Evolutionary conservation across 108 stramenopile species (phyloP).

Genomic region (Cyclotella cryptica): DNA sequence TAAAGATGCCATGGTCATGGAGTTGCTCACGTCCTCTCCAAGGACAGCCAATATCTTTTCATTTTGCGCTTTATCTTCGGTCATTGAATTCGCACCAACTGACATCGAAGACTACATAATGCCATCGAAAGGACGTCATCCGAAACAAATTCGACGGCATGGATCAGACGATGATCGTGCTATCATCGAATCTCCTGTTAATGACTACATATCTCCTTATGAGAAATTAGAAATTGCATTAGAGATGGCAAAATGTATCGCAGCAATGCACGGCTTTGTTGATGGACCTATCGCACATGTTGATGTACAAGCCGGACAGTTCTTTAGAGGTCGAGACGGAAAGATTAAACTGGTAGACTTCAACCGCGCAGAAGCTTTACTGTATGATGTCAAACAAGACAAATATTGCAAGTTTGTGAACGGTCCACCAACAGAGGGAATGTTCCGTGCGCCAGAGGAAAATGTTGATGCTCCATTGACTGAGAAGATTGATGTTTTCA

Average conservation of each 20-base stretch:
- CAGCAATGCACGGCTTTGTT: conserved; percentile 69
- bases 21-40: conserved; percentile 69
- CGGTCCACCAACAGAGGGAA: conserved; percentile 44
- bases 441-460: conserved; percentile 65
- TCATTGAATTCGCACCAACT: conserved; percentile 60
- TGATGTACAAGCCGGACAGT: conserved; percentile 74
- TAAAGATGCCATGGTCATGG: conserved; percentile 83
- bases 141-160: conserved; percentile 11
- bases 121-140: conserved; percentile 39
- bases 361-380: conserved; percentile 78
- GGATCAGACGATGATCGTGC: conserved; percentile 7
- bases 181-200: conserved; percentile 31
- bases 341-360: conserved; percentile 82
- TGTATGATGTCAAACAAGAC: conserved; percentile 56
- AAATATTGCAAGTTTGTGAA: conserved; percentile 71
- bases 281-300: conserved; percentile 74
- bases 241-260: conserved; percentile 71
- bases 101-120: conserved; percentile 59
- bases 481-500: conserved; percentile 76
- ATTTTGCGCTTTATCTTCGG: conserved; percentile 64
- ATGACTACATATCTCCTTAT: conserved; percentile 51
- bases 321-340: conserved; percentile 54
- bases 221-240: conserved; percentile 68
- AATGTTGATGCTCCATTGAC: conserved; percentile 48
- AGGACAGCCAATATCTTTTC: conserved; percentile 78